These are phyloP conservation scores for Claviceps quebecensis DNA, from an alignment of 2,329 filamentous ascomycete species.

Conservation along the genomic window DNA sequence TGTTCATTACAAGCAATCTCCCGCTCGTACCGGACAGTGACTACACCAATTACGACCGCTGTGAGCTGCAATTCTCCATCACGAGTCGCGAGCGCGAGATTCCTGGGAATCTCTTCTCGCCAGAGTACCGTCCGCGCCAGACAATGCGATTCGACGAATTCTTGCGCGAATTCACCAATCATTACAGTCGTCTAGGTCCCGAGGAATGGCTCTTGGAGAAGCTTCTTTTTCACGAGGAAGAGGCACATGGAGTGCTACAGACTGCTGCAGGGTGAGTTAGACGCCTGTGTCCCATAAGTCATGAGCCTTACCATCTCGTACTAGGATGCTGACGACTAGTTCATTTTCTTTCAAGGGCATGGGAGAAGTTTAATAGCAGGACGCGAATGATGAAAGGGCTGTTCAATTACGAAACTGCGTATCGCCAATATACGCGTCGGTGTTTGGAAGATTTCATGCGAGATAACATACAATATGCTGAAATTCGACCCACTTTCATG, in stretches of 20 bases:
- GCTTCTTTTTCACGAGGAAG: constrained; percentile 45
- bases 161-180: constrained; percentile 19
- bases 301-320: not conserved
- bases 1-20: constrained; percentile 52
- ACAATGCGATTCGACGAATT: constrained; percentile 32
- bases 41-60: constrained; percentile 31
- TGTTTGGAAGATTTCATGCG: constrained; percentile 47
- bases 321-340: not conserved
- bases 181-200: constrained; percentile 13
- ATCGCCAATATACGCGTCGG: constrained; percentile 42
- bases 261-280: constrained; percentile 37
- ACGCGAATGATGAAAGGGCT: constrained; percentile 62
- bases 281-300: not conserved
- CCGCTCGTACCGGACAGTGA: constrained; percentile 29
- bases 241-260: constrained; percentile 39
- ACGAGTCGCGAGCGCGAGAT: constrained; percentile 21
- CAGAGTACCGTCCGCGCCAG: constrained; percentile 29
- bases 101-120: constrained; percentile 34
- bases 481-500: constrained; percentile 58
- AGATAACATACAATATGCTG: constrained; percentile 57
- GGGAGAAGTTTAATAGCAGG: constrained; percentile 51
- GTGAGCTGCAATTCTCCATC: constrained; percentile 51
- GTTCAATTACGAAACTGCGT: constrained; percentile 52
- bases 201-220: constrained; percentile 47
- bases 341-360: constrained; percentile 24